Conservation (phyloP, 331 rosid species). For the Malus hybrid region DNA sequence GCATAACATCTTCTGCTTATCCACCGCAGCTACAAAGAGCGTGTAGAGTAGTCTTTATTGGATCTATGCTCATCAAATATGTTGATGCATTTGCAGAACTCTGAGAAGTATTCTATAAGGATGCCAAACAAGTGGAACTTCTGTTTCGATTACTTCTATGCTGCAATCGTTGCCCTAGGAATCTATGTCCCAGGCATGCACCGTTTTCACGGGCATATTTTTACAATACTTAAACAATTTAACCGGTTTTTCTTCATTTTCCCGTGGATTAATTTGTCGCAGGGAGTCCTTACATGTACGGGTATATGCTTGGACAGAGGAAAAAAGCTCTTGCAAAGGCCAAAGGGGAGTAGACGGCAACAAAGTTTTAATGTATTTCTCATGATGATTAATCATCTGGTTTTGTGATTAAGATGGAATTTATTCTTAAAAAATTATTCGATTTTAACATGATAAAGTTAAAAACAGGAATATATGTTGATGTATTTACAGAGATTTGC, state of each 20-base stretch:
- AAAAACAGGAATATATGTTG: background rate
- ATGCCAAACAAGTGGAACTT: constrained; percentile 94
- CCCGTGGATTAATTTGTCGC: constrained; percentile 23
- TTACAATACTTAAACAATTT: background rate
- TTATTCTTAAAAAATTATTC: background rate
- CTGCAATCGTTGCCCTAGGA: constrained; percentile 39
- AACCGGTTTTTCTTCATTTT: background rate
- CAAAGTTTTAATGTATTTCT: background rate
- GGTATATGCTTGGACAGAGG: constrained; percentile 79
- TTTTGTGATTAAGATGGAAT: background rate
- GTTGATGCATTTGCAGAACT: constrained; percentile 45
- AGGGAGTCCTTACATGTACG: constrained; percentile 81
- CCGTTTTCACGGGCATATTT: constrained; percentile 4
- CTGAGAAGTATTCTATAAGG: constrained; percentile 70
- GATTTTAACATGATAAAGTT: background rate
- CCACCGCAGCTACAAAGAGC: background rate
- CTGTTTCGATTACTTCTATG: constrained; percentile 64
- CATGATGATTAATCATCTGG: background rate
- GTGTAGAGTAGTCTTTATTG: background rate
- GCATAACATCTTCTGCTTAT: background rate
- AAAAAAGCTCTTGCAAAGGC: constrained; percentile 70
- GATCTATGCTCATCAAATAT: background rate
- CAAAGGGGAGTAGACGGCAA: constrained; percentile 39
- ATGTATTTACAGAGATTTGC: background rate
- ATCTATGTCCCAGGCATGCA: constrained; percentile 78